Base-by-base conservation (phyloP, 2,329 filamentous ascomycete genomes). In the Pseudopithomyces chartarum region DNA sequence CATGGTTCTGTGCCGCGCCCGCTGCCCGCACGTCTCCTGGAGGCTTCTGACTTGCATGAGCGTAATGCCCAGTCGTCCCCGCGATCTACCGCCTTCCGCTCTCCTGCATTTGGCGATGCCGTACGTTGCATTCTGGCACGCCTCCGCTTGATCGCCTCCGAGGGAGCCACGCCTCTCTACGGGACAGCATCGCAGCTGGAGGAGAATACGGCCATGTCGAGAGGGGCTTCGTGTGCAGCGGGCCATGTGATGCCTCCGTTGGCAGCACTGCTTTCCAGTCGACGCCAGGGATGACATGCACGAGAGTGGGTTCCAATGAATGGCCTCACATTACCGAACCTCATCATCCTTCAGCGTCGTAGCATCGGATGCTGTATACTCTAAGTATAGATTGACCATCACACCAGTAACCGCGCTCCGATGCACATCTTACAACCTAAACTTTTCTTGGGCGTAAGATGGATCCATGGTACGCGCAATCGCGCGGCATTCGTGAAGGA, bases 11-110 rank as follows among this genome's bases (percentile, higher is more conserved):
- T 63, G 60, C 58, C 56, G 54, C 54, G 50, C 45, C 45, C 45
- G 45, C 17, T 48, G 50, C 45, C 45, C 45, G 45, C 17, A 36
- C 17, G 45, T 36, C 26, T 36, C 49, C 40, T 54, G 55, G 50
- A 38, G 32, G 39, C 61, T 63, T 70, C 66, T 74, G 64, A 71
- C 70, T 65, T 70, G 72, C 71, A 74, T 74, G 61, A 67, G 66
- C 68, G 70, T 73, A 61, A 67, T 55, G 66, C 68, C 69, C 70
- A 67, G 64, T 67, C 51, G 54, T 61, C 59, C 56, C 60, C 56
- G 52, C 59, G 51, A 59, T 67, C 55, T 52, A 51, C 50, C 56
- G 55, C 33, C 59, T 53, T 54, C 57, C 54, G 32, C 56, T 50
- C 55, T 55, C 50, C 63, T 70, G 67, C 62, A 63, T 58, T 58